A percentile compares a stretch with the other conserved stretches of the same genome.
Conservation (phyloP, 164 flowering plant genomes). For the Aristolochia contorta region DNA sequence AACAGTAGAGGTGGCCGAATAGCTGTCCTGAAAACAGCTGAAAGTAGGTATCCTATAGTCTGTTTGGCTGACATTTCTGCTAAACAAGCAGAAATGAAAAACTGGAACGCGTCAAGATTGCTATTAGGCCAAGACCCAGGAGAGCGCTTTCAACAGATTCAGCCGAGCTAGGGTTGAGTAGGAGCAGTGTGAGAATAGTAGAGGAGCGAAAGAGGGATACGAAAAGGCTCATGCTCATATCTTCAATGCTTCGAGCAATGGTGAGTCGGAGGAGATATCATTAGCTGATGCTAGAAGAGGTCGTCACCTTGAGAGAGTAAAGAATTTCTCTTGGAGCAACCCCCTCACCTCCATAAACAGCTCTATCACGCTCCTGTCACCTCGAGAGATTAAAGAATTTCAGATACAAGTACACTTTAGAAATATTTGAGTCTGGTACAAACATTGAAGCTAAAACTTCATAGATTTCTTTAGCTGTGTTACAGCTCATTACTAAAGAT, state of each 20-base stretch:
- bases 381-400: no score
- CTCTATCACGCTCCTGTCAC: no score
- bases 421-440: no score
- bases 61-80: conserved; percentile 65
- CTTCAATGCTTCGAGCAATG: conserved; percentile 42
- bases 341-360: no score
- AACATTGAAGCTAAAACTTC: no score
- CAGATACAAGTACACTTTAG: no score
- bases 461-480: no score
- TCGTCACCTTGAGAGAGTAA: no score
- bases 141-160: conserved; percentile 27
- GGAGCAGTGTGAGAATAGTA: conserved; percentile 49
- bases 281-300: conserved; percentile 26
- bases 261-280: conserved; percentile 31
- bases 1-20: conserved; percentile 64
- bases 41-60: conserved; percentile 52
- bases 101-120: conserved; percentile 52
- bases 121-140: conserved; percentile 46
- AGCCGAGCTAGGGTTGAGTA: conserved; percentile 30
- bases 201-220: conserved; percentile 97
- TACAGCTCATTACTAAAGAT: no score
- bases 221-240: conserved; percentile 92
- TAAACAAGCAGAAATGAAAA: conserved; percentile 59
- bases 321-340: no score
- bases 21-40: conserved; percentile 51